Evolutionary conservation across 1,139 yeast species (phyloP), one percentile per base, ranked within the genome.

Genomic region (Nakaseomyces sp.): DNA sequence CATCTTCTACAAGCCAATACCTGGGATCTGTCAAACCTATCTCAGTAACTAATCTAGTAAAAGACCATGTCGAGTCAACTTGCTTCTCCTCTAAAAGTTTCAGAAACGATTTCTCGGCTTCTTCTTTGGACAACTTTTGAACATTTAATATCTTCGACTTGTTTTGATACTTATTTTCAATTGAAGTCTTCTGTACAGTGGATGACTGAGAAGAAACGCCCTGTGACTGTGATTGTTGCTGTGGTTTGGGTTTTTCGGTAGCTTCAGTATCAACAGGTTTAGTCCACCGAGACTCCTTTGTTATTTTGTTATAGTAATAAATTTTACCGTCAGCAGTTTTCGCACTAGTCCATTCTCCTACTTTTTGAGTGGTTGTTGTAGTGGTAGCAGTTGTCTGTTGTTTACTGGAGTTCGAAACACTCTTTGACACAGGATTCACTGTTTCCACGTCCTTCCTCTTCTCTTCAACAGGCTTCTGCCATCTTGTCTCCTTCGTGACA

Each of bases 11-110:
- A 1, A 71, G 65, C 93, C 95, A 86, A 58, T 86, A 89, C 15
- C 77, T 68, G 0, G 81, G 77, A 45, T 80, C 77, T 6, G 61
- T 63, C 15, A 84, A 71, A 16, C 65, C 61, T 46, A 81, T 68
- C 24, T 68, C 71, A n/a, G 75, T 66, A 68, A 88, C 78, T 0
- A 81, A 83, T 45, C 70, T 70, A 45, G 75, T 76, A 64, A 87
- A 88, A 0, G 93, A 72, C 89, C 91, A 84, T 0, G 85, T 74
- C 0, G 83, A 73, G 56, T 81, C 88, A 1, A 86, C 84, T 6
- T 70, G 65, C 35, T 70, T 62, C 1, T 72, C 75, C 31, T 66
- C 61, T 16, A 88, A 65, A 70, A 86, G 66, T 2, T 64, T 57
- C n/a, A 69, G 54, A 56, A 81, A 87, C 4, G 64, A 68, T 4